Percentiles rank a stretch among this genome's conserved stretches.
Evolutionary conservation across 306 rosid species (phyloP).

Genomic region (Crotalaria pallida): DNA sequence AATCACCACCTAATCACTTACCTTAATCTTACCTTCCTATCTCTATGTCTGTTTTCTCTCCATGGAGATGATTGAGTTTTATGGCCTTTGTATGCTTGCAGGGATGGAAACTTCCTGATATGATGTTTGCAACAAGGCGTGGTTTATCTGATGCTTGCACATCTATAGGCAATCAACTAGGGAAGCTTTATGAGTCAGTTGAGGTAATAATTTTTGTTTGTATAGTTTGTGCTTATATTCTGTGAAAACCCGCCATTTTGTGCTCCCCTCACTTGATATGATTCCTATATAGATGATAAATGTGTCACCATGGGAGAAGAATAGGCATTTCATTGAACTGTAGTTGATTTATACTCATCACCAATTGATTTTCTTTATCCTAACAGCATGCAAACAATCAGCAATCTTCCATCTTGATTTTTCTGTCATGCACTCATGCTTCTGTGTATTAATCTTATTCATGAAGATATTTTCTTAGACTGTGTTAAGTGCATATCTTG

Average conservation of each 20-base stretch:
- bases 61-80: not conserved
- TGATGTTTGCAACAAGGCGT: conserved; percentile 95
- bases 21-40: not conserved
- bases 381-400: conserved; percentile 1
- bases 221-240: not conserved
- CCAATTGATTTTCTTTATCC: not conserved
- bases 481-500: not conserved
- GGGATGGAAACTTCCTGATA: conserved; percentile 95
- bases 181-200: conserved; percentile 63
- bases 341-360: not conserved
- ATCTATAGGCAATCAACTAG: conserved; percentile 68
- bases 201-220: conserved; percentile 36
- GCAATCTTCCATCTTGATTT: conserved; percentile 7
- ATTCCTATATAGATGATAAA: too few relatives aligned
- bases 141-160: conserved; percentile 78
- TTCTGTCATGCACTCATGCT: conserved; percentile 6
- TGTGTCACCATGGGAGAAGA: not conserved
- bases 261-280: not conserved
- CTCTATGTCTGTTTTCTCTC: not conserved
- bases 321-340: not conserved
- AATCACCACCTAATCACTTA: not conserved
- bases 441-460: conserved; percentile 1
- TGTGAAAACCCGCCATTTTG: not conserved
- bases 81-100: conserved; percentile 33
- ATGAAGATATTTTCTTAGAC: not conserved